Base-by-base conservation (phyloP, 164 flowering plant species). In the Chimonanthus praecox region DNA sequence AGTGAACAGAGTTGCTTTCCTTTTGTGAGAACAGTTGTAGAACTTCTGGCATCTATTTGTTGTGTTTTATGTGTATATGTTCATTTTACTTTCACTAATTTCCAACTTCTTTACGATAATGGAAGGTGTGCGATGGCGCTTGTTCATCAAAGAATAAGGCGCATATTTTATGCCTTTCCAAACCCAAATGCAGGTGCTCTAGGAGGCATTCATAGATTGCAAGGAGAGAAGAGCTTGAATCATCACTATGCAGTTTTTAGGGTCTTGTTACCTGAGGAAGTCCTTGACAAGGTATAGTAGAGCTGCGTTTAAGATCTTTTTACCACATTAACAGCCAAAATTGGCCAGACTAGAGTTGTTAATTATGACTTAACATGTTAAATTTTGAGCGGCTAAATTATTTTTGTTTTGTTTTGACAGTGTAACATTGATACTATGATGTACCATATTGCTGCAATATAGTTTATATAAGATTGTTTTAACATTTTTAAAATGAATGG, bases 81-180 rank as follows among this genome's bases (percentile, higher is more conserved):
- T 54, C 60, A 54, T 54, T 5, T 54, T 54, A 54, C 60, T 54
- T 54, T 54, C 15, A 70, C 58, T 13, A 6, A 60, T 68, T 3
- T 16, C 5, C 47, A 9, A 4, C 3, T 21, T 10, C 13, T n/a
- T 51, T 6, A 15, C 54, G 21, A 58, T 3, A 20, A 43, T 76
- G 74, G 50, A 74, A 93, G 98, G 98, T 92, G 97, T 82, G 93
- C 98, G 16, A 94, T 94, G 98, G 97, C 97, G 3, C 90, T 94
- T 71, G 92, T 94, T 46, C 98, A 94, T 86, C 97, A 92, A 81
- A 82, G 98, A 78, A 79, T 94, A 3, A 81, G 87, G 69, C 92
- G 97, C 5, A 85, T 94, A 78, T 92, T 94, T 77, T 92, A 82
- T 82, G 91, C 95, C 48, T 91, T 89, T 70, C 92, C 95, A 58